Conservation (phyloP, 257 asterid species). For the Fraxinus quadrangulata region DNA sequence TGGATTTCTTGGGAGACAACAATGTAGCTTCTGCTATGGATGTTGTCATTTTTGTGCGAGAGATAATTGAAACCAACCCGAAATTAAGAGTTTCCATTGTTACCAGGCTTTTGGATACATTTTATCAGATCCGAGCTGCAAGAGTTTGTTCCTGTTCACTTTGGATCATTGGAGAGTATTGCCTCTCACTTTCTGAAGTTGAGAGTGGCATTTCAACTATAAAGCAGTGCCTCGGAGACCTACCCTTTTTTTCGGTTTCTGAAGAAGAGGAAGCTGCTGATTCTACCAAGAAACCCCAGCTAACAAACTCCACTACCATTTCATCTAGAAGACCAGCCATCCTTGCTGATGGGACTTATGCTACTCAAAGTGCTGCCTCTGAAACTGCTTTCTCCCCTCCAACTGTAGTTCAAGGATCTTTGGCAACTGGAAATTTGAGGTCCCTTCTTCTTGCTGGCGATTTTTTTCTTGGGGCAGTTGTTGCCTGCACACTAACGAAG, state of each 20-base stretch:
- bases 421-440: conserved; percentile 69
- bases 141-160: conserved; percentile 91
- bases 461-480: conserved; percentile 90
- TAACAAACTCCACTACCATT: conserved; percentile 65
- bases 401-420: conserved; percentile 72
- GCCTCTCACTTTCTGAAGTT: conserved; percentile 82
- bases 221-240: conserved; percentile 92
- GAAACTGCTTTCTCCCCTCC: conserved; percentile 87
- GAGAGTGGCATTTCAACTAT: conserved; percentile 81
- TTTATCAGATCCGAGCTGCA: conserved; percentile 88
- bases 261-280: conserved; percentile 82
- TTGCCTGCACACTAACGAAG: conserved; percentile 83
- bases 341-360: conserved; percentile 97
- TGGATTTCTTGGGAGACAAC: conserved; percentile 98
- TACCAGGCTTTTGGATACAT: conserved; percentile 80
- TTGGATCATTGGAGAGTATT: conserved; percentile 95
- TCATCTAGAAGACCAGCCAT: conserved; percentile 90
- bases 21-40: conserved; percentile 90
- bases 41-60: conserved; percentile 81
- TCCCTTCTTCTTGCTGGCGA: conserved; percentile 94
- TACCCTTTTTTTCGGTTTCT: conserved; percentile 76
- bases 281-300: conserved; percentile 74
- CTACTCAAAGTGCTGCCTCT: conserved; percentile 98
- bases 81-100: conserved; percentile 84
- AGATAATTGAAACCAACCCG: conserved; percentile 93